Evolutionary conservation across 306 rosid species (phyloP), one percentile per base, ranked within the genome.

Genomic region (Cercis canadensis): DNA sequence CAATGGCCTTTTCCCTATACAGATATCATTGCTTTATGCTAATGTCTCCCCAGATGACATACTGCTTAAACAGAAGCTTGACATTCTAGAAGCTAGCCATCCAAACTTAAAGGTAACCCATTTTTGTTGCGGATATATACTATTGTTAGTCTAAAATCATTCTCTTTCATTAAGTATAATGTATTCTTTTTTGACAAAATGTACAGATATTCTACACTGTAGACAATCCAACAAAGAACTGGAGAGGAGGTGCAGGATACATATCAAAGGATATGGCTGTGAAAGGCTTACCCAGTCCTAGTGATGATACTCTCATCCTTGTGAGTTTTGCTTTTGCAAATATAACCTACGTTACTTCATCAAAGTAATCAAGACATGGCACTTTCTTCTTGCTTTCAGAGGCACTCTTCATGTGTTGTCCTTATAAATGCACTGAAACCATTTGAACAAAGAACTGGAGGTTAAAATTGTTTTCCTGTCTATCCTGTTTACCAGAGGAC

Each of bases 11-110:
- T 44, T 65, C 52, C 70, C 37, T 45, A 33, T 59, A 34, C 88
- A 95, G 99, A 84, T 95, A 55, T 87, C 97, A 12, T 86, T 95
- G 74, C 81, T 95, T 69, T 95, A 86, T 82, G 96, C 78, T 31
- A 95, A 95, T 65, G 83, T 92, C 72, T 86, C 97, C 70, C 96
- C 96, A 8, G 97, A 92, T 80, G 99, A 95, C 81, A 95, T 95
- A 63, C 78, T 95, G 78, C 97, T 95, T 66, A 86, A 92, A 79
- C 89, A 92, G 90, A 95, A 89, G 87, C 92, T 95, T 65, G 97
- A 95, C 70, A 8, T 83, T 68, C 88, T 95, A 62, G 96, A 92
- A 13, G 62, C 89, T 67, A 77, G 86, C 83, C 96, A 89, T 69
- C 99, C 99, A 54, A 95, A 95, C 81, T 62, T 95, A 18, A 95